phyloP scores from a whole-genome alignment of 108 stramenopile species.

The Discostella stelligeroides region DNA sequence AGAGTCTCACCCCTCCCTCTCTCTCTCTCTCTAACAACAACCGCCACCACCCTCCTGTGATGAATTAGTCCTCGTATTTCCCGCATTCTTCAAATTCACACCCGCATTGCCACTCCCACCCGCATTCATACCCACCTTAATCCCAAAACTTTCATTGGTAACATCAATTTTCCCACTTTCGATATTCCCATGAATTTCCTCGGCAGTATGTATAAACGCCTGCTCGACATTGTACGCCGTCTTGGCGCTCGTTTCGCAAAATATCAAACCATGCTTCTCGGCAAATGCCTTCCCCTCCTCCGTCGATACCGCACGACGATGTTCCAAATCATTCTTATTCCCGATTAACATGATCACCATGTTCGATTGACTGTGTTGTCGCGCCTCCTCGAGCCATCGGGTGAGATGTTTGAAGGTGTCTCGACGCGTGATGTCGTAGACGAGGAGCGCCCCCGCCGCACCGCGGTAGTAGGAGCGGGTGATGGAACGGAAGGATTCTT shows the following conservation, averaged over 20 bases:
- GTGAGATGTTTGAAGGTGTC: conserved; percentile 98
- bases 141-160: conserved; percentile 95
- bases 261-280: conserved; percentile 95
- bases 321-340: conserved; percentile 96
- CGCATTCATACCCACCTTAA: conserved; percentile 92
- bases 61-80: conserved; percentile 4
- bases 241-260: conserved; percentile 98
- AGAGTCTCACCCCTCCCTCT: too few relatives aligned
- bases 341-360: conserved; percentile 99
- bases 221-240: conserved; percentile 97
- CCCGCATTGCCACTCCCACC: conserved; percentile 35
- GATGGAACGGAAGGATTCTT: conserved; percentile 99
- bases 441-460: conserved; percentile 97
- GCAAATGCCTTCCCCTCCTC: conserved; percentile 96
- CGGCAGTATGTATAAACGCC: conserved; percentile 98
- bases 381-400: conserved; percentile 98
- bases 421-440: conserved; percentile 98
- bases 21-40: conserved; percentile 23
- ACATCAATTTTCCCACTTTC: conserved; percentile 95
- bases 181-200: conserved; percentile 97
- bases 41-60: conserved; percentile 39
- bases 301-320: conserved; percentile 86
- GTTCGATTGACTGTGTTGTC: conserved; percentile 95
- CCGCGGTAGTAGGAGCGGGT: conserved; percentile 99
- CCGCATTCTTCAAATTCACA: conserved; percentile 25